Evolutionary conservation across 1,139 yeast species (phyloP), one percentile per base, ranked within the genome.

Genomic region (Wickerhamomyces sp.): DNA sequence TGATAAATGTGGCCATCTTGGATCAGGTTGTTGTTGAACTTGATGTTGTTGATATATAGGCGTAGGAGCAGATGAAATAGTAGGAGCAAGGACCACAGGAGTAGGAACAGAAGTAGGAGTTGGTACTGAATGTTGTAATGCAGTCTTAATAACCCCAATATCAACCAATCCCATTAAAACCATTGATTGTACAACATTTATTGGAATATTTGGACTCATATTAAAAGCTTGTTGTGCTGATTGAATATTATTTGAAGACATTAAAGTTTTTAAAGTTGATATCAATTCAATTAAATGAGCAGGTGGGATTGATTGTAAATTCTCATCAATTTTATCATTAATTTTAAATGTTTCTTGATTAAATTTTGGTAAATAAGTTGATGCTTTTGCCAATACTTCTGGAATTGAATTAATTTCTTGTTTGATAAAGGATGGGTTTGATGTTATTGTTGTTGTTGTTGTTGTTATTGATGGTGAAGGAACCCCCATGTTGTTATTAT

Each of bases 131-230:
- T 27, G 36, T 14, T 33, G 32, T 39, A 42, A 51, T 31, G 43
- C 71, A 39, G 69, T 76, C 34, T 73, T 71, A 29, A 84, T 79
- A 18, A 82, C 84, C 37, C 79, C 81, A 37, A 74, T 71, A 60
- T 84, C 86, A 32, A 84, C 78, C 42, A 84, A 72, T 0, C 93
- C 94, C 91, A 84, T 84, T 41, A 83, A 69, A n/a, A 84, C 63
- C 50, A 85, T 68, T 3, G 89, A 86, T 60, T 85, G 93, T 0
- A 90, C 79, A 0, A 86, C 80, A 2, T 86, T 73, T 3, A 79
- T 67, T 6, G 89, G 83, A 40, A 84, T 66, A 42, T 78, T 73
- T 4, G 84, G 81, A 37, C 80, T 76, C 34, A 79, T 69, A 47
- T 71, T 76, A 48, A 81, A 70, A 39, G 79, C 71, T 38, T 78